Base-by-base conservation (phyloP, 345 rosid species). In the Iberis pinnata region DNA sequence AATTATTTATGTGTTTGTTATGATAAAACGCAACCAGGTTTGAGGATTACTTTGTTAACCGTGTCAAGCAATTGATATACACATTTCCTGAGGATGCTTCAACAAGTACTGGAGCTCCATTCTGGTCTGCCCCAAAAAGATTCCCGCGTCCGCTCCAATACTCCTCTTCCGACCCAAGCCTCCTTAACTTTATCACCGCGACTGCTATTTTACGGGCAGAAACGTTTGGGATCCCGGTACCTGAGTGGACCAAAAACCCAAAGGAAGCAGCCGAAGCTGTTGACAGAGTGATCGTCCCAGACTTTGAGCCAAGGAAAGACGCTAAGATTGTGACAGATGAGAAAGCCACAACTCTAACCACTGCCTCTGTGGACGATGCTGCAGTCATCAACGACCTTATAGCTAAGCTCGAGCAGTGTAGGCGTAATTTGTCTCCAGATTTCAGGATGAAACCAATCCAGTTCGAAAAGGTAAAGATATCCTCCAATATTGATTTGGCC, bases 71-170 rank as follows among this genome's bases (percentile, higher is more conserved):
- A 58, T 44, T 83, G 74, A 74, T 69, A 52, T 88, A 49, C 64
- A 85, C 92, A 51, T 88, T 88, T 59, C 95, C 97, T 11, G 97
- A 88, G 68, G 86, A 88, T 69, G 95, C 97, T 56, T 76, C 65
- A 18, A 80, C 82, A 19, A 83, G 80, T 49, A 78, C 74, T 4
- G 84, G 90, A 38, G 60, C 80, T 60, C 87, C 80, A 8, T 83
- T 83, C 70, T 83, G 87, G 87, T 83, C 90, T 31, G 90, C 87
- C 26, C 86, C 87, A 14, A 83, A 83, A 64, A 70, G 87, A 18
- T 83, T 80, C 53, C 90, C 86, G 11, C 80, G 27, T 60, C 79
- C 90, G 3, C 78, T 80, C 25, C 72, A 73, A 72, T 83, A 80
- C 80, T 78, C 84, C 17, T 62, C 74, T 16, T 69, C 80, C 4